phyloP scores from a whole-genome alignment of 2,329 filamentous ascomycete species.

The Westerdykella aurantiaca region DNA sequence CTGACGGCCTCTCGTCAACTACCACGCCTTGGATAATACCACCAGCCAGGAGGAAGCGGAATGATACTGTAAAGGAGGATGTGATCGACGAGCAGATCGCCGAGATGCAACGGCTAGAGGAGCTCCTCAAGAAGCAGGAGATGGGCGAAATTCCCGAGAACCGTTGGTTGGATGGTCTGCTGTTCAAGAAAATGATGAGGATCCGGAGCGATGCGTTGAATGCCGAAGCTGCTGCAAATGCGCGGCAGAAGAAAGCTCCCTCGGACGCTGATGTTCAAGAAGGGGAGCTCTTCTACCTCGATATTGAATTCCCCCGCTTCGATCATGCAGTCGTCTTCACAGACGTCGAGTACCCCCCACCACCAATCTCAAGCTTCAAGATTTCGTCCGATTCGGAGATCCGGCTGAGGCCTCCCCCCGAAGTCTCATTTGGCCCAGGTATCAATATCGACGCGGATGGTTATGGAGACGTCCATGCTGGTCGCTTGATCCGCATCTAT shows the following conservation, averaged over 20 bases:
- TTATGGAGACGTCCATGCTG: constrained; percentile 47
- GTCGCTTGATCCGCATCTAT: constrained; percentile 75
- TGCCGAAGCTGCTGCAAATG: constrained; percentile 36
- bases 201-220: constrained; percentile 39
- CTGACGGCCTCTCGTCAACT: constrained; percentile 77
- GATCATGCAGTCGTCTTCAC: constrained; percentile 95
- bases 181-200: constrained; percentile 86
- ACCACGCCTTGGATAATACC: constrained; percentile 66
- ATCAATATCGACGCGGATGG: constrained; percentile 64
- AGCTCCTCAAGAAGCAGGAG: constrained; percentile 92
- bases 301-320: constrained; percentile 87
- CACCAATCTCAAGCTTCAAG: constrained; percentile 71
- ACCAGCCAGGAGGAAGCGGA: constrained; percentile 48
- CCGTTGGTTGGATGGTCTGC: constrained; percentile 92
- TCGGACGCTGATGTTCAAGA: constrained; percentile 33
- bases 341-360: constrained; percentile 84
- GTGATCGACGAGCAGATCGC: constrained; percentile 62
- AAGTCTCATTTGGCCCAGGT: constrained; percentile 84
- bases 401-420: constrained; percentile 71
- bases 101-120: constrained; percentile 84
- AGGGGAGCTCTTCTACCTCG: constrained; percentile 70
- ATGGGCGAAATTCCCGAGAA: constrained; percentile 92
- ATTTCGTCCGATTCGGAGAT: constrained; percentile 59
- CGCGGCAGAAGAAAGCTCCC: constrained; percentile 14
- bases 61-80: constrained; percentile 44